Conservation (phyloP, 106 monocot species). For the Apostasia ramifera region DNA sequence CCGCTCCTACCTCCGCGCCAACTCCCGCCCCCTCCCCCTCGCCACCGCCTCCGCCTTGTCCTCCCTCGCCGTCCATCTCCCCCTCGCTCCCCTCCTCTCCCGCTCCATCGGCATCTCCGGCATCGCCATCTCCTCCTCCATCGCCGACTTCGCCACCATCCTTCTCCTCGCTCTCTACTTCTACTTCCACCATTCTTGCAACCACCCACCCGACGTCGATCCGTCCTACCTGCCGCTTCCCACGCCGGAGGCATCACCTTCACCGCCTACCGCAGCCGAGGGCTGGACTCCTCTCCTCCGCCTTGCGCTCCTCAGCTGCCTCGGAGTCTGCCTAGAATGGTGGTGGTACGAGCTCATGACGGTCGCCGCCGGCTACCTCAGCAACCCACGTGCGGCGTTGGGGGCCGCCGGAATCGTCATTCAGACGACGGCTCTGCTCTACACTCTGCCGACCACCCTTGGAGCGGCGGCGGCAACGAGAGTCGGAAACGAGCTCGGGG, state of each 20-base stretch:
- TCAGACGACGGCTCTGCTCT: conserved; percentile 51
- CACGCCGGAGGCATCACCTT: not conserved
- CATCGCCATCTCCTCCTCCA: conserved; percentile 27
- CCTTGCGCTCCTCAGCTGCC: conserved; percentile 39
- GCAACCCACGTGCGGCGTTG: conserved; percentile 21
- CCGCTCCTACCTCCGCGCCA: conserved; percentile 32
- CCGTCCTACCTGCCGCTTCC: not conserved
- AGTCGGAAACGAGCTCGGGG: conserved; percentile 58
- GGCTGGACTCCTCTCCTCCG: conserved; percentile 27
- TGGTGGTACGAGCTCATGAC: conserved; percentile 62
- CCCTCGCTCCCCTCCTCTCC: conserved; percentile 23
- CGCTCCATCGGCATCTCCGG: conserved; percentile 27
- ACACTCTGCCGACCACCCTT: conserved; percentile 40
- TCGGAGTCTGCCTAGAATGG: conserved; percentile 45
- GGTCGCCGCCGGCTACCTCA: conserved; percentile 43
- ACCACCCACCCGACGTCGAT: not conserved
- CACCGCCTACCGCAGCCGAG: not conserved
- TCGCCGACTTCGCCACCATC: conserved; percentile 33
- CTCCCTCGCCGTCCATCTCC: conserved; percentile 32
- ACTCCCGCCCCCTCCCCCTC: conserved; percentile 11
- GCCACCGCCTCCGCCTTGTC: conserved; percentile 18
- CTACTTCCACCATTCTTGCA: not conserved
- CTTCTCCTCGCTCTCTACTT: conserved; percentile 19
- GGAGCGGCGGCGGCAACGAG: conserved; percentile 32
- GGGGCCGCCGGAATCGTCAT: conserved; percentile 45